Base-by-base conservation (phyloP, 306 rosid species). In the Dryas alaskensis region DNA sequence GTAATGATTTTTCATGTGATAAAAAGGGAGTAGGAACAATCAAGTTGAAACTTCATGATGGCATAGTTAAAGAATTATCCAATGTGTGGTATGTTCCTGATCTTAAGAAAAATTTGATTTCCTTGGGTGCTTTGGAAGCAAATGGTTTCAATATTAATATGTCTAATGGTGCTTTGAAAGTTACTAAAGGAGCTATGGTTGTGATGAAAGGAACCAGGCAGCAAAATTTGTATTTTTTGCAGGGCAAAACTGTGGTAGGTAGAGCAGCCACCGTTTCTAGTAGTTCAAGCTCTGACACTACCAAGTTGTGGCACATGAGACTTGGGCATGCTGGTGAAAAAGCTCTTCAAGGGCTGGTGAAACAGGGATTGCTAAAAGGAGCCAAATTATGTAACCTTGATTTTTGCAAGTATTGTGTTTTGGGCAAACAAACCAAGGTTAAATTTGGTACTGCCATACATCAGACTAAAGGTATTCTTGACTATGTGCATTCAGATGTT, bases 51-150 rank as follows among this genome's bases (percentile, higher is more conserved):
- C 48, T 66, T 4, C 70, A 46, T 46, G 55, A 66, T 46, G 70
- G 70, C 3, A 13, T 46, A 2, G 9, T 66, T 4, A 66, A 4
- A 4, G 17, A 19, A 13, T 7, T 66, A 17, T 8, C 55, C 6
- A 66, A 66, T 46, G 70, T 66, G 1, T n/a, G 17, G 9, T 22
- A 66, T 46, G 53, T 66, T 66, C 70, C 70, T 7, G 27, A 46
- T 0, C 40, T 66, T 9, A 3, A 8, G 0, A 60, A 60, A 1
- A 60, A 60, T 6, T 3, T 60, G 1, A 60, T 60, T 60, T 60
- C 2, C 4, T 11, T 46, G 4, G 70, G 55, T 10, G 10, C 39
- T 8, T 66, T 66, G n/a, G 55, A 45, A 4, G 55, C n/a, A 5
- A 27, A 27, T 54, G 59, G 10, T 2, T 54, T 6, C 10, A 54